phyloP scores from a whole-genome alignment of 2,329 filamentous ascomycete species.

The Lasiodiplodia citricola region DNA sequence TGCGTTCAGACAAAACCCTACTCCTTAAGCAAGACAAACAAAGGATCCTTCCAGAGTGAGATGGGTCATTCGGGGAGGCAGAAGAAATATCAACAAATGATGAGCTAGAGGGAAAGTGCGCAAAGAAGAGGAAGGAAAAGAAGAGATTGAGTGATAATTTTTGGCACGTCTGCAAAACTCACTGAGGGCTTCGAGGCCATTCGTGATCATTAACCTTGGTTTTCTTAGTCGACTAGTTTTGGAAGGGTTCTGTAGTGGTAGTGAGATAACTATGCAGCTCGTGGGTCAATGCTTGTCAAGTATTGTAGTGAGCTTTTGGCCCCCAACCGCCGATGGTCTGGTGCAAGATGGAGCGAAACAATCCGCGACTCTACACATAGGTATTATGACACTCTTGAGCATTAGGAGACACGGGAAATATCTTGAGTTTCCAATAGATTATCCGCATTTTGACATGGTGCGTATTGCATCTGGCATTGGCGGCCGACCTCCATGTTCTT shows the following conservation, averaged over 20 bases:
- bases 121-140: background rate
- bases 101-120: background rate
- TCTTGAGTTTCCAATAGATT: background rate
- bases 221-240: too few relatives aligned
- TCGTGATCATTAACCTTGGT: too few relatives aligned
- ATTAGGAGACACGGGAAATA: background rate
- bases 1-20: background rate
- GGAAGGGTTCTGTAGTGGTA: too few relatives aligned
- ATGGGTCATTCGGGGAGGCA: background rate
- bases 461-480: background rate
- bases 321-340: background rate
- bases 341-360: background rate
- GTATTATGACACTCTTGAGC: too few relatives aligned
- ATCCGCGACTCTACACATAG: too few relatives aligned
- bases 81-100: background rate
- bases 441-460: background rate
- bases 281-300: background rate
- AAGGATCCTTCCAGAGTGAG: background rate
- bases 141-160: background rate
- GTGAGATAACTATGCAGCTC: background rate
- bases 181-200: background rate
- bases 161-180: background rate
- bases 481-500: background rate
- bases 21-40: background rate
- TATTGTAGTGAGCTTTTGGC: background rate